Evolutionary conservation across 1,284 basidiomycete species (phyloP).

Genomic region (Cutaneotrichosporon cavernicola): DNA sequence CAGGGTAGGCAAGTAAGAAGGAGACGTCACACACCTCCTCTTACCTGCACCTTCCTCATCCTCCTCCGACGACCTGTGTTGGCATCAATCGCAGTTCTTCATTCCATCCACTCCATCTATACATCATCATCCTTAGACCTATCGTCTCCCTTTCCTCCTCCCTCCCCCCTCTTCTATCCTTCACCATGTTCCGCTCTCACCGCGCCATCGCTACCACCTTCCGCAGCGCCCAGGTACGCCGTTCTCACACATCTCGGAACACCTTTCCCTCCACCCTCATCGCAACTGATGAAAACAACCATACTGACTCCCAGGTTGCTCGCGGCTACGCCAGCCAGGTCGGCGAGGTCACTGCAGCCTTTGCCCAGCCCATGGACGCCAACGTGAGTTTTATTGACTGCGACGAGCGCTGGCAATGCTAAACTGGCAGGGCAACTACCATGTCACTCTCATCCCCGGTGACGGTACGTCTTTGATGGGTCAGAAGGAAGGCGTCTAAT

Average conservation of each 20-base stretch:
- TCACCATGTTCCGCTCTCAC: slow-evolving; percentile 12
- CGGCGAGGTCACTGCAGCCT: slow-evolving; percentile 71
- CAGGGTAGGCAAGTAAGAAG: neutral
- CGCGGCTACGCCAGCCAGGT: slow-evolving; percentile 56
- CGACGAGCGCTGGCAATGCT: slow-evolving; percentile 4
- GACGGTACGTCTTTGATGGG: slow-evolving; percentile 29
- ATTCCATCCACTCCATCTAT: neutral
- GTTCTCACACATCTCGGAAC: neutral
- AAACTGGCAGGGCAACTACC: slow-evolving; percentile 78
- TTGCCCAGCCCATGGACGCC: slow-evolving; percentile 79
- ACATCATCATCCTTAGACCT: neutral
- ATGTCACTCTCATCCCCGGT: slow-evolving; percentile 51
- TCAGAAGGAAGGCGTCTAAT: slow-evolving; percentile 4
- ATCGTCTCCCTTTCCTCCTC: neutral
- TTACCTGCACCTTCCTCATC: neutral
- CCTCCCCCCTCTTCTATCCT: neutral
- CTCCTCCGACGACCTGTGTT: neutral
- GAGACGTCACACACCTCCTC: slow-evolving; percentile 6
- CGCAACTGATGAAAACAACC: neutral
- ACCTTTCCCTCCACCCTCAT: slow-evolving; percentile 1
- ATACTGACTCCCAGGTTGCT: slow-evolving; percentile 32
- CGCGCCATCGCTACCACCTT: slow-evolving; percentile 12
- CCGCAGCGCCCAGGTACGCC: slow-evolving; percentile 12
- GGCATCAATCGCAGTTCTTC: slow-evolving; percentile 5
- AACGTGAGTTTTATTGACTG: slow-evolving; percentile 62